phyloP scores from a whole-genome alignment of 1,284 basidiomycete genomes.

The Tetrapyrgos nigripes region DNA sequence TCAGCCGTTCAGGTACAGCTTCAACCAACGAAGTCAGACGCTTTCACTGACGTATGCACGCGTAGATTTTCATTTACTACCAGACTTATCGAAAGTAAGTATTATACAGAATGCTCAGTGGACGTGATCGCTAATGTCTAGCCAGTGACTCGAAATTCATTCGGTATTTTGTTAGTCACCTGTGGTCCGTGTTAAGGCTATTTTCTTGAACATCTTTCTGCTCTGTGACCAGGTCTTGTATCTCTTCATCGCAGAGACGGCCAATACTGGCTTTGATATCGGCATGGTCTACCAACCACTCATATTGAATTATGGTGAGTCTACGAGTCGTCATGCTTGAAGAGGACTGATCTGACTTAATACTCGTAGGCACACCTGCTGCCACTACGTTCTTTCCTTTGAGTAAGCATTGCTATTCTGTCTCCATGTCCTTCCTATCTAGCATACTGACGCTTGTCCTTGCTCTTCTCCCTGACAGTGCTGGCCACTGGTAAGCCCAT shows the following conservation, averaged over 20 bases:
- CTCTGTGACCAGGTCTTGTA: constrained; percentile 32
- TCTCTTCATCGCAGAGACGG: constrained; percentile 35
- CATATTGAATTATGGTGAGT: constrained; percentile 36
- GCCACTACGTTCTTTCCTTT: no score
- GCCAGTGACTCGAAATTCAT: constrained; percentile 33
- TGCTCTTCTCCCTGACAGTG: no score
- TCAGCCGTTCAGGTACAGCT: constrained; percentile 29
- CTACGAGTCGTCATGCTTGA: no score
- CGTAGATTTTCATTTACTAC: constrained; percentile 34
- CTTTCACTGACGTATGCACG: neutral
- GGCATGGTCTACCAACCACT: constrained; percentile 41
- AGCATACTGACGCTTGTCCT: no score
- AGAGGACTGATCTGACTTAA: no score
- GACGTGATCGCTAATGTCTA: neutral
- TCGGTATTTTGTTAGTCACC: constrained; percentile 25
- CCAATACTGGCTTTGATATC: constrained; percentile 35
- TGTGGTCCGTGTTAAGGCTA: neutral
- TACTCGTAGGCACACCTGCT: no score
- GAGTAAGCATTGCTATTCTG: no score
- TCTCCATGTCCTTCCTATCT: no score
- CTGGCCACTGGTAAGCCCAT: no score
- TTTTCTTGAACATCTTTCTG: neutral
- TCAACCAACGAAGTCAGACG: neutral
- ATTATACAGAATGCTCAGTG: neutral
- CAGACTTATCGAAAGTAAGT: constrained; percentile 30